Base-by-base conservation (phyloP, 805 yeast species). In the Candida vaughaniae region DNA sequence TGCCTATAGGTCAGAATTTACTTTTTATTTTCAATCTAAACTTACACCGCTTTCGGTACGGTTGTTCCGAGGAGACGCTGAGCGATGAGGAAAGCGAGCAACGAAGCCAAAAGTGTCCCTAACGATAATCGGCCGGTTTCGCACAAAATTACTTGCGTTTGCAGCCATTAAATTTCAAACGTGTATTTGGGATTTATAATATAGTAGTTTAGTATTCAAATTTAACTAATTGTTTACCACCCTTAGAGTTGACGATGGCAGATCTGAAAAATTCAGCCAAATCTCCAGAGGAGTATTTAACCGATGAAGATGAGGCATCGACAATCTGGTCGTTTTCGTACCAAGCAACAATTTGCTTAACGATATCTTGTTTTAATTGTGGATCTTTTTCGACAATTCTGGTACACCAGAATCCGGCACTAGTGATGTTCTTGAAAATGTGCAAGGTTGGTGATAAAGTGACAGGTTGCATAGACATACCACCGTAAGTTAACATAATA, bases 381-480 rank as follows among this genome's bases (percentile, higher is more conserved):
- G 45, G 43, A 46, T 67, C 58, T 29, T 52, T 37, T 46, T 64
- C 66, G 43, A 66, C 57, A 40, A 66, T 59, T 30, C 50, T 78
- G 9, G 96, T 85, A 40, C 89, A 80, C 99, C 99, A 93, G 66
- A 85, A 93, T 0, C 99, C 99, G 19, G 80, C 76, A 36, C 89
- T 80, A 5, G 84, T 80, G 38, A 93, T 62, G 54, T 90, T 85
- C 62, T 91, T 93, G 71, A 93, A 93, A 46, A 93, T 90, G 55
- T 86, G 86, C 42, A 86, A 66, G 0, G 95, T 78, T 1, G 96
- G 88, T 26, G 98, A 96, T 38, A 93, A 62, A n/a, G 78, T 75
- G 8, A 93, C 95, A 2, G 99, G 99, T 64, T 87, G 90, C 71
- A 82, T 80, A 3, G 97, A 87, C 99, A 93, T 93, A 25, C 95